phyloP scores from a whole-genome alignment of 2,329 filamentous ascomycete species.

The Talaromyces sp. region DNA sequence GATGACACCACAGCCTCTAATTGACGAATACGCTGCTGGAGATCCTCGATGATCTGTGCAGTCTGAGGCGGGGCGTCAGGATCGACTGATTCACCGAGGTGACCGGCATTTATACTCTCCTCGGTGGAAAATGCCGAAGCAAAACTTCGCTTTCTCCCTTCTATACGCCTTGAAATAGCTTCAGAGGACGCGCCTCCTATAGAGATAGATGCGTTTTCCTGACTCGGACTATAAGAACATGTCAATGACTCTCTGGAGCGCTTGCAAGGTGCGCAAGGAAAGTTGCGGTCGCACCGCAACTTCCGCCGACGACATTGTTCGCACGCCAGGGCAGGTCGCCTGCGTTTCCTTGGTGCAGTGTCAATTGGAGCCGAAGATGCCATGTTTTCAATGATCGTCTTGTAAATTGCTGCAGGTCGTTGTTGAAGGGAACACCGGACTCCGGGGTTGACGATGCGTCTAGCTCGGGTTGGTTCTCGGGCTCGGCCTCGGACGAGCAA shows the following conservation, averaged over 20 bases:
- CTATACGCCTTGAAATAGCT: too few relatives aligned
- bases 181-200: background rate
- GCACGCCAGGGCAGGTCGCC: slow-evolving; percentile 23
- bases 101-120: background rate
- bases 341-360: slow-evolving; percentile 19
- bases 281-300: slow-evolving; percentile 23
- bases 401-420: background rate
- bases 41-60: slow-evolving; percentile 3
- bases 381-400: background rate
- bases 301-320: slow-evolving; percentile 26
- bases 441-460: background rate
- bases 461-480: background rate
- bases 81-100: background rate
- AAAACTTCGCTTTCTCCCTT: background rate
- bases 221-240: slow-evolving; percentile 17
- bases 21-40: slow-evolving; percentile 4
- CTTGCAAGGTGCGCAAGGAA: slow-evolving; percentile 23
- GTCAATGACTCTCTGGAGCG: slow-evolving; percentile 16
- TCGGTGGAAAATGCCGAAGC: background rate
- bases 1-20: background rate
- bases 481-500: background rate
- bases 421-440: background rate
- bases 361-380: background rate
- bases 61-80: background rate
- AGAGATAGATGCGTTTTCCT: background rate